Percentiles rank a stretch among this genome's conserved stretches.
Conservation (phyloP, 1,284 basidiomycete genomes). For the Cystobasidium sp. region DNA sequence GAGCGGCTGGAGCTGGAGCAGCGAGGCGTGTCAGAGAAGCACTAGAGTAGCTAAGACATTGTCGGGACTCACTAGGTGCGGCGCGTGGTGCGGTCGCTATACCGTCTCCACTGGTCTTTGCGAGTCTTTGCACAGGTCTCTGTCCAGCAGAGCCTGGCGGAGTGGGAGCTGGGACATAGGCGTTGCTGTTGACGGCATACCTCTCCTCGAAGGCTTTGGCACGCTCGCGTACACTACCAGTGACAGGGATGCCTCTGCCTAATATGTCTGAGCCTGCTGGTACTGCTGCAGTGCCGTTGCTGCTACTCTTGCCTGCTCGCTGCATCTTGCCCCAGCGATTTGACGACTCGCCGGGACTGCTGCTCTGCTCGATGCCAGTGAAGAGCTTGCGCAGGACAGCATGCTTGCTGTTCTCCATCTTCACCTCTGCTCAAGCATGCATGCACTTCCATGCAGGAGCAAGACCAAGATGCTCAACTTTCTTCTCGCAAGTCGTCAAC, state of each 20-base stretch:
- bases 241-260: slow-evolving; percentile 14
- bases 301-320: slow-evolving; percentile 16
- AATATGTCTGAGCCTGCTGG: neutral
- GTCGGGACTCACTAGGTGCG: neutral
- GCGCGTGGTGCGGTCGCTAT: neutral
- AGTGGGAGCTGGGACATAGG: slow-evolving; percentile 15
- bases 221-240: slow-evolving; percentile 37
- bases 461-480: too few relatives aligned
- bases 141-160: slow-evolving; percentile 28
- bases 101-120: slow-evolving; percentile 14
- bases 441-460: too few relatives aligned
- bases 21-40: neutral
- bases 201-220: slow-evolving; percentile 40
- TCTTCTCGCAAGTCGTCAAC: too few relatives aligned
- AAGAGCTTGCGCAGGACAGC: slow-evolving; percentile 37
- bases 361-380: slow-evolving; percentile 28
- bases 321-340: slow-evolving; percentile 14
- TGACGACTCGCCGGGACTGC: slow-evolving; percentile 7
- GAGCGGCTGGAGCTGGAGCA: neutral
- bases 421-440: too few relatives aligned
- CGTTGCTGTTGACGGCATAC: slow-evolving; percentile 22
- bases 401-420: slow-evolving; percentile 22
- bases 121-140: slow-evolving; percentile 1
- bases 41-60: neutral
- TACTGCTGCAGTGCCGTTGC: slow-evolving; percentile 1